A percentile compares a stretch with the other conserved stretches of the same genome.
phyloP scores from a whole-genome alignment of 129 eudicot genomes.

The Saussurea involucrata region DNA sequence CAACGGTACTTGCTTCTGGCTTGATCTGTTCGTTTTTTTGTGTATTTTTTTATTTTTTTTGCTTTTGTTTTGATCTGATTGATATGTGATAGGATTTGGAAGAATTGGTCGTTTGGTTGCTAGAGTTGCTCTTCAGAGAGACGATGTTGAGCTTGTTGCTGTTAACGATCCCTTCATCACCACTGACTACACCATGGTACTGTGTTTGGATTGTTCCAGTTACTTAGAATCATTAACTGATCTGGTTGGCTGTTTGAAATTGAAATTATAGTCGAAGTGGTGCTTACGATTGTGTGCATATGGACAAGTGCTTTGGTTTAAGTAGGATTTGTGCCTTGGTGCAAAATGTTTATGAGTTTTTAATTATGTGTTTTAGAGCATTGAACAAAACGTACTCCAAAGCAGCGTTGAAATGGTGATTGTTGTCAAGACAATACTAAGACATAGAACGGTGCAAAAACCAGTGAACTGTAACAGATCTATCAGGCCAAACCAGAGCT shows the following conservation, averaged over 20 bases:
- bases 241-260: background rate
- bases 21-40: background rate
- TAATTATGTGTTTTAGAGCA: no score
- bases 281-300: background rate
- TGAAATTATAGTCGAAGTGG: background rate
- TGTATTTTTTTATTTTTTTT: background rate
- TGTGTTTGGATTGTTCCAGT: background rate
- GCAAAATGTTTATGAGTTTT: no score
- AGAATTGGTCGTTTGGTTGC: conserved; percentile 83
- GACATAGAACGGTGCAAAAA: no score
- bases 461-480: no score
- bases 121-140: conserved; percentile 65
- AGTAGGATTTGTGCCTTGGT: no score
- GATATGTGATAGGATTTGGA: conserved; percentile 49
- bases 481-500: no score
- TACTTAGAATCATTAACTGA: background rate
- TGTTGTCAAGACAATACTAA: no score
- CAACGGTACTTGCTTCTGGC: conserved; percentile 50
- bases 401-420: no score
- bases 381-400: no score
- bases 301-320: no score
- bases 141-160: conserved; percentile 76
- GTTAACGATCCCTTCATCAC: conserved; percentile 76
- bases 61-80: background rate
- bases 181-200: conserved; percentile 77